phyloP scores from a whole-genome alignment of 2,329 filamentous ascomycete species.

The Stachybotrys echinatus region DNA sequence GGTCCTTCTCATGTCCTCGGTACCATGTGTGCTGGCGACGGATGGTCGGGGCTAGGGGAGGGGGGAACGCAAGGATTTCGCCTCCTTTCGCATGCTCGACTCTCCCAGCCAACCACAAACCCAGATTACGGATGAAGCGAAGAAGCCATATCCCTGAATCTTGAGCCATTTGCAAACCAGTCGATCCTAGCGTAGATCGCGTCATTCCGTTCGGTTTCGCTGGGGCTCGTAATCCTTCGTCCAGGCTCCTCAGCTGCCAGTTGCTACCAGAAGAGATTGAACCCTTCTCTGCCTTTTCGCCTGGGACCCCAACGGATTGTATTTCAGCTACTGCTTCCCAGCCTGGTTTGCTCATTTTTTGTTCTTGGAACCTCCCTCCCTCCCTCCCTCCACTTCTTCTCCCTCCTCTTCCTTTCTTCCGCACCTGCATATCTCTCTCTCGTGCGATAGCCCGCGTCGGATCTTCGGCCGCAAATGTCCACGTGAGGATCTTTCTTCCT shows the following conservation, averaged over 20 bases:
- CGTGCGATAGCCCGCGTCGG: background rate
- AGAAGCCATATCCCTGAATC: background rate
- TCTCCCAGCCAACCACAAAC: background rate
- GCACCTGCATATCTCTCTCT: background rate
- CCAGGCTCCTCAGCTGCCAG: too few relatives aligned
- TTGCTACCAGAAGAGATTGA: too few relatives aligned
- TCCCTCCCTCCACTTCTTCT: too few relatives aligned
- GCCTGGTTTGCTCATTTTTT: background rate
- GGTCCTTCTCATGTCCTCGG: too few relatives aligned
- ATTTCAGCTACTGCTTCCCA: background rate
- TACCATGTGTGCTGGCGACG: too few relatives aligned
- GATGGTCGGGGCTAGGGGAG: too few relatives aligned
- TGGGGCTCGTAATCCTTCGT: background rate
- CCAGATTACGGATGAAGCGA: background rate
- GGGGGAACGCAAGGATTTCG: too few relatives aligned
- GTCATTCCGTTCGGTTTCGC: background rate
- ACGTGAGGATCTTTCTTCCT: background rate
- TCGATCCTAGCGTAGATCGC: background rate
- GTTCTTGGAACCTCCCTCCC: background rate
- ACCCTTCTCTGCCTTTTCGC: too few relatives aligned
- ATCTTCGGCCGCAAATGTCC: background rate
- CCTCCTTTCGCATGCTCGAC: too few relatives aligned
- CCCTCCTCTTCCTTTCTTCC: background rate
- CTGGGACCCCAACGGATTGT: background rate
- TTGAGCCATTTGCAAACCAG: background rate